Percentiles rank a stretch among this genome's conserved stretches.
Evolutionary conservation across 768 basidiomycete species (phyloP).

Genomic region (Naematelia encephala): DNA sequence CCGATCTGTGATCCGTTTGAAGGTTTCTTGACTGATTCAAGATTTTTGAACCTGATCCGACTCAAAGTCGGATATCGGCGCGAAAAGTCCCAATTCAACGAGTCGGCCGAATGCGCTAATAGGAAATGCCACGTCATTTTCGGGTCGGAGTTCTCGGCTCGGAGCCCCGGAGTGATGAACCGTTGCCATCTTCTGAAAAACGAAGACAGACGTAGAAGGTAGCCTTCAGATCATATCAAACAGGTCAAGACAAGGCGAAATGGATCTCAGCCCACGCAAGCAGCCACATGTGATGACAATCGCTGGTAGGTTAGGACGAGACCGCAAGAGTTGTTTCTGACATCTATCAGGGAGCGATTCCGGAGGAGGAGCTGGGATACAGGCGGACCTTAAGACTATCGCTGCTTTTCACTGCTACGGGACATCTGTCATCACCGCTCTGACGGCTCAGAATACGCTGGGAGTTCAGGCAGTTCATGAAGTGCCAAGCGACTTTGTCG

Average conservation of each 20-base stretch:
- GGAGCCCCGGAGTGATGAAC: too few species aligned
- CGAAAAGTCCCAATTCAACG: neutral
- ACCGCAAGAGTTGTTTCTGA: neutral
- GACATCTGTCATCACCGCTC: conserved; percentile 73
- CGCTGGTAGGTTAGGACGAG: conserved; percentile 30
- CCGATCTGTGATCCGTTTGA: too few species aligned
- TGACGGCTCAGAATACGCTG: conserved; percentile 84
- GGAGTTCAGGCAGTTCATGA: conserved; percentile 75
- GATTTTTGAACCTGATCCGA: neutral
- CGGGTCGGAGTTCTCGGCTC: neutral
- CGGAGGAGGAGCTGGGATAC: conserved; percentile 84
- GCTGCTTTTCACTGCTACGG: conserved; percentile 76
- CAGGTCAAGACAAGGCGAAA: neutral
- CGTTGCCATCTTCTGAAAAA: too few species aligned
- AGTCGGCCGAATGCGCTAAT: neutral
- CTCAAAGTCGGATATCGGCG: neutral
- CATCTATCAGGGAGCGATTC: conserved; percentile 63
- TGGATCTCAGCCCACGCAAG: neutral
- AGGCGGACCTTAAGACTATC: conserved; percentile 87
- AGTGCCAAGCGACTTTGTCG: conserved; percentile 66
- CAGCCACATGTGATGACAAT: conserved; percentile 47
- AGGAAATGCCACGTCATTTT: conserved; percentile 3
- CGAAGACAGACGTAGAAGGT: too few species aligned
- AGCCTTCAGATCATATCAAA: too few species aligned
- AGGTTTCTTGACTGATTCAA: too few species aligned